These are phyloP conservation scores for Corymbia calophylla DNA, from an alignment of 441 rosid species.

Conservation along the genomic window DNA sequence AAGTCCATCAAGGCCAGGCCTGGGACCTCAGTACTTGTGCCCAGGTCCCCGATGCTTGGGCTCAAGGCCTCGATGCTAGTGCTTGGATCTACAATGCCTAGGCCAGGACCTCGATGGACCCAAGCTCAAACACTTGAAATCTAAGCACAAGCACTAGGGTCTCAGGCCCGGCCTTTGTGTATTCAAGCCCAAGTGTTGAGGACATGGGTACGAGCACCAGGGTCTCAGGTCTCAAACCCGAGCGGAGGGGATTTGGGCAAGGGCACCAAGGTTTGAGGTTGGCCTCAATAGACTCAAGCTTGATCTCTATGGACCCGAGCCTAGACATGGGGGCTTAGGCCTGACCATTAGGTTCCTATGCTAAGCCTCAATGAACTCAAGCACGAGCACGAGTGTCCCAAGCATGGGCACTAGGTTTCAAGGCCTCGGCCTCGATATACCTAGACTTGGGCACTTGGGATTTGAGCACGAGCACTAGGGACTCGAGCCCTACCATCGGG, in stretches of 20 bases:
- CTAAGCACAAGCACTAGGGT: not conserved
- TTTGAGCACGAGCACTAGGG: not conserved
- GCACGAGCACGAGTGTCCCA: not conserved
- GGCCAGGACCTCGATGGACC: not conserved
- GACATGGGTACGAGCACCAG: not conserved
- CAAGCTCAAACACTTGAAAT: not conserved
- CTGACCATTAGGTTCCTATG: not conserved
- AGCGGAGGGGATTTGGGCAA: not conserved
- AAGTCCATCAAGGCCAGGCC: fast-evolving
- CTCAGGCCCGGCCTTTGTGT: not conserved
- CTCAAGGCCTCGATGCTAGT: fast-evolving
- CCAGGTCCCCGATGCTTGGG: fast-evolving
- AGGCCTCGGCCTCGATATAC: not conserved
- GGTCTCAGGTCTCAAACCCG: not conserved
- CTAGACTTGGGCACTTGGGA: fast-evolving
- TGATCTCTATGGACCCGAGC: not conserved
- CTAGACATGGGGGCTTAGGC: not conserved
- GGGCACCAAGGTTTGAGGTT: not conserved
- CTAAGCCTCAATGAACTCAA: not conserved
- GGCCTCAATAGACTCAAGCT: not conserved
- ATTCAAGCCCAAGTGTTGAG: not conserved
- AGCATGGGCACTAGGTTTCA: not conserved
- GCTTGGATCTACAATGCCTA: not conserved
- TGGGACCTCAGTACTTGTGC: too few relatives aligned
- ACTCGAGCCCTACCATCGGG: not conserved